A percentile compares a stretch with the other conserved stretches of the same genome.
Conservation (phyloP, 768 basidiomycete genomes). For the Termitomyces sp. region DNA sequence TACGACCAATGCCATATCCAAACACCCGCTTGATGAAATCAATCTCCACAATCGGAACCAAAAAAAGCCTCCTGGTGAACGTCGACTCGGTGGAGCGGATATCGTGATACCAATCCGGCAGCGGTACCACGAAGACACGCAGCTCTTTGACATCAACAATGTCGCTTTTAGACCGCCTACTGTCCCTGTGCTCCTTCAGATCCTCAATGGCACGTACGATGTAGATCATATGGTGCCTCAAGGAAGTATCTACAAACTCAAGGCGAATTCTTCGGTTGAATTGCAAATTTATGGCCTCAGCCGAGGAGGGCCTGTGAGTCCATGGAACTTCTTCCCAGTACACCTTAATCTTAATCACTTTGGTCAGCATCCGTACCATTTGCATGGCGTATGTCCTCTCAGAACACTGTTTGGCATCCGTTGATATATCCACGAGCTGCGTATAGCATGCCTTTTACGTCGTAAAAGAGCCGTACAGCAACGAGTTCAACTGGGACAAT, state of each 20-base stretch:
- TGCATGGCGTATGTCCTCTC: conserved; percentile 23
- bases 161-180: neutral
- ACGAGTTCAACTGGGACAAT: conserved; percentile 19
- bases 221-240: neutral
- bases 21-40: neutral
- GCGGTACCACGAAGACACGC: neutral
- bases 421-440: neutral
- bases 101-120: conserved; percentile 2
- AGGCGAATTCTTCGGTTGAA: conserved; percentile 1
- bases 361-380: conserved; percentile 24
- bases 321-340: neutral
- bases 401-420: neutral
- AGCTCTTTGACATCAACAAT: neutral
- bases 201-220: neutral
- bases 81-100: neutral
- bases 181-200: conserved; percentile 5
- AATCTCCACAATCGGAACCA: neutral
- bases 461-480: conserved; percentile 25
- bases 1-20: neutral
- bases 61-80: neutral
- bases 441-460: conserved; percentile 33
- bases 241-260: conserved; percentile 1
- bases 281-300: conserved; percentile 20
- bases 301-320: conserved; percentile 8
- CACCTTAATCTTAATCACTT: conserved; percentile 6